Evolutionary conservation across 345 rosid genomes (phyloP), one percentile per base, ranked within the genome.

Genomic region (Erysimum cheiranthoides): DNA sequence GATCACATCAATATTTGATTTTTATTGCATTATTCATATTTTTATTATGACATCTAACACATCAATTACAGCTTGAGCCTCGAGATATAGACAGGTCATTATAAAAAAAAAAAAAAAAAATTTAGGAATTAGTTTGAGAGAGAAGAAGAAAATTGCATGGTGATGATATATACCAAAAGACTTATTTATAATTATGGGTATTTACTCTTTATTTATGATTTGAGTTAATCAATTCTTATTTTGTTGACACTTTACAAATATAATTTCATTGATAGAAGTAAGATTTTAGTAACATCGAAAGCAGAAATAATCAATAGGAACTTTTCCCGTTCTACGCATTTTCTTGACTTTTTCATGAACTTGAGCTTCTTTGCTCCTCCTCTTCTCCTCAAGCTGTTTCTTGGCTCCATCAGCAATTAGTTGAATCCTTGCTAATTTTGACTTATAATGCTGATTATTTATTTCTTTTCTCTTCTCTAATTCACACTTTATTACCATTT

Each of bases 341-440:
- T 70, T 74, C 76, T 78, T 84, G 12, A 81, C 86, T 66, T 83
- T 91, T 59, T 73, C 83, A 71, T 84, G 86, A 59, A 87, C 84
- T 32, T 68, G 77, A 70, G 74, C 18, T 71, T 88, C 93, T 65
- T 86, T 77, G 14, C 70, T 85, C 54, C 78, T 88, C 67, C 84
- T 78, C 71, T 84, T 86, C 81, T 88, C 87, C 50, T 89, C 97
- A 6, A 80, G 81, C 59, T 89, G 88, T 46, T 75, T 77, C 72
- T 84, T 85, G 32, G 96, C 93, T 71, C 80, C 86, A 39, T 79
- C 82, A 17, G 86, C 85, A 16, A 88, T 76, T 4, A 82, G 34
- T 30, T 88, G 85, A 39, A 89, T 85, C 70, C 87, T 87, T 57
- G 82, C 81, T 77, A 89, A 42, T 77, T 88, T 88, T 73, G 68